A percentile compares a stretch with the other conserved stretches of the same genome.
Conservation (phyloP, 345 rosid species). For the Citrus mangshanensis region DNA sequence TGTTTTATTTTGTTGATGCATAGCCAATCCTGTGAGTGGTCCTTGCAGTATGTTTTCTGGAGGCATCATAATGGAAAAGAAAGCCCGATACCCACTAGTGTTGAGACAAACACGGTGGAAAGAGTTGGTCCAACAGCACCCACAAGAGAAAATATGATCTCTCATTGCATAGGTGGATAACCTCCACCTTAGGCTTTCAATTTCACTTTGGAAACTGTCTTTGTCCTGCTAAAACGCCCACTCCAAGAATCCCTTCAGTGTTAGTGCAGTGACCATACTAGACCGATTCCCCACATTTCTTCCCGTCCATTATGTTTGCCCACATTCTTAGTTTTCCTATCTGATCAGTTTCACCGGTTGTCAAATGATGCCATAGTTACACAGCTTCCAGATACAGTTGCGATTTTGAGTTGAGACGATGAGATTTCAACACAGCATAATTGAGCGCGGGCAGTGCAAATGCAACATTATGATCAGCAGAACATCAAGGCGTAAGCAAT, state of each 20-base stretch:
- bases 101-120: background rate
- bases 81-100: background rate
- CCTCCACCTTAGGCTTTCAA: background rate
- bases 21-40: slow-evolving; percentile 8
- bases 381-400: too few relatives aligned
- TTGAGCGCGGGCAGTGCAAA: background rate
- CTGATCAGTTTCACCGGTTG: too few relatives aligned
- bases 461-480: too few relatives aligned
- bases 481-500: background rate
- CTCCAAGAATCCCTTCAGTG: background rate
- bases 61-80: slow-evolving; percentile 2
- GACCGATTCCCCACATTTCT: background rate
- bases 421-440: too few relatives aligned
- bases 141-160: background rate
- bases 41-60: background rate
- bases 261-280: background rate
- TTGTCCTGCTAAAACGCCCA: background rate
- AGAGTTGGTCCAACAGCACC: background rate
- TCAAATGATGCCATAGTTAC: too few relatives aligned
- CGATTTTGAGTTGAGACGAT: too few relatives aligned
- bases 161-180: background rate
- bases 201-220: background rate
- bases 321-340: too few relatives aligned
- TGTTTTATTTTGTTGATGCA: background rate
- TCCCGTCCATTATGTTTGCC: too few relatives aligned